Evolutionary conservation across 306 rosid genomes (phyloP), one percentile per base, ranked within the genome.

Genomic region (Medicago lupulina): DNA sequence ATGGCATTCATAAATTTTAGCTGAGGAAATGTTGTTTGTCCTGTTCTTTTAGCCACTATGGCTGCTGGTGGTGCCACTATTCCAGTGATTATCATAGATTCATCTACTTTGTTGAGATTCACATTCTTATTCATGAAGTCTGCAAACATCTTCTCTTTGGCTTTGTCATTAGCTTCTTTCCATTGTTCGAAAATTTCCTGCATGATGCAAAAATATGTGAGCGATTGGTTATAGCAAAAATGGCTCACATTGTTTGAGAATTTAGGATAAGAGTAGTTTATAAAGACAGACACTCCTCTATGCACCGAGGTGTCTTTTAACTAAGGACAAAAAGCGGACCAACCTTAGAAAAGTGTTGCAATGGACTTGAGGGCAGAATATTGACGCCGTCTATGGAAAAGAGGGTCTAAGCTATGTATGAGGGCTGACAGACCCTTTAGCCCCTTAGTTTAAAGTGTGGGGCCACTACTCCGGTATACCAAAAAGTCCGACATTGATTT

Each of bases 41-140:
- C 95, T 0, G 84, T 73, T 78, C 80, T 89, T 72, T 90, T 89
- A 0, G 72, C 87, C 3, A 43, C 87, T 90, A 93, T 87, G 39
- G 98, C 95, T 21, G 81, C 82, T 1, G 98, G 88, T 1, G 95
- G 98, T 23, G 91, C 83, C 7, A 85, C 67, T 46, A 93, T 49
- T 47, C 88, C 96, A 1, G 91, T 70, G n/a, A 87, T 18, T 60
- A 89, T 19, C 84, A 84, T 86, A 2, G 83, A 9, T 7, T n/a
- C 15, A 55, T 89, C 92, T 21, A 65, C 70, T 59, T 83, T 81
- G 76, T 68, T 86, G 1, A 77, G n/a, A 8, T 70, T 82, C 46
- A 86, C 92, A 0, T 76, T 61, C 8, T 80, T 6, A 6, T 4
- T 47, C 74, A 93, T 70, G 64, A 93, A 90, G 0, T 79, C 8